These are phyloP conservation scores for Neoboletus subvelutipes DNA, from an alignment of 768 basidiomycete genomes.

Conservation along the genomic window DNA sequence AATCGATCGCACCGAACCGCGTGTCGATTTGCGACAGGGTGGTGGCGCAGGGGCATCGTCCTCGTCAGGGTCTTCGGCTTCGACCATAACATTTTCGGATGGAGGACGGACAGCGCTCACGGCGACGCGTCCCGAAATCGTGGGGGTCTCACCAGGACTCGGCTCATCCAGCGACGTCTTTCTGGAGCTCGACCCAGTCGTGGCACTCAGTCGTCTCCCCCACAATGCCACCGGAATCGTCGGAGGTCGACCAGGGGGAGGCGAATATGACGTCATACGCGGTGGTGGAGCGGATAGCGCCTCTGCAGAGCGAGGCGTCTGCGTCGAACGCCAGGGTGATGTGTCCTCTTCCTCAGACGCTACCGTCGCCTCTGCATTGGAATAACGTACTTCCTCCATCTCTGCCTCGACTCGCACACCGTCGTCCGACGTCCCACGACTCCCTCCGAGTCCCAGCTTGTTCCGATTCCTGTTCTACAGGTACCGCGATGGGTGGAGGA, in stretches of 20 bases:
- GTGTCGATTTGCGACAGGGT: conserved; percentile 42
- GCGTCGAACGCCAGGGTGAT: conserved; percentile 44
- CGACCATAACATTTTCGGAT: conserved; percentile 60
- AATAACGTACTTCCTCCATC: conserved; percentile 61
- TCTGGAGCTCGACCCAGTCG: conserved; percentile 35
- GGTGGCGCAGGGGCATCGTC: conserved; percentile 32
- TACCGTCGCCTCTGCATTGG: conserved; percentile 43
- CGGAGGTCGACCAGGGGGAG: too few relatives aligned
- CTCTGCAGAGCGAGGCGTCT: conserved; percentile 26
- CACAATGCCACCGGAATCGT: conserved; percentile 31
- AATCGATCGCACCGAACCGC: conserved; percentile 18
- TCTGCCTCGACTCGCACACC: conserved; percentile 65
- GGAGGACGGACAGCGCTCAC: conserved; percentile 23
- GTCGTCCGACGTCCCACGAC: conserved; percentile 51
- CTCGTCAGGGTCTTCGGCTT: too few relatives aligned
- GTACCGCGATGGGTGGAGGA: conserved; percentile 18
- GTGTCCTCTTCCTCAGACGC: conserved; percentile 40
- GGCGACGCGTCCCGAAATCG: background rate
- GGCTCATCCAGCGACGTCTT: conserved; percentile 38
- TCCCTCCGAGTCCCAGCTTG: conserved; percentile 46
- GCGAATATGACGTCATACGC: conserved; percentile 26
- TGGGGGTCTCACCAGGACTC: conserved; percentile 8
- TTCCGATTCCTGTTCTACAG: conserved; percentile 9
- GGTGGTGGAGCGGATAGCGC: conserved; percentile 50
- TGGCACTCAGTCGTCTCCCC: conserved; percentile 40